These are phyloP conservation scores for Sphaerosporella brunnea DNA, from an alignment of 495 filamentous ascomycete species.

Conservation along the genomic window DNA sequence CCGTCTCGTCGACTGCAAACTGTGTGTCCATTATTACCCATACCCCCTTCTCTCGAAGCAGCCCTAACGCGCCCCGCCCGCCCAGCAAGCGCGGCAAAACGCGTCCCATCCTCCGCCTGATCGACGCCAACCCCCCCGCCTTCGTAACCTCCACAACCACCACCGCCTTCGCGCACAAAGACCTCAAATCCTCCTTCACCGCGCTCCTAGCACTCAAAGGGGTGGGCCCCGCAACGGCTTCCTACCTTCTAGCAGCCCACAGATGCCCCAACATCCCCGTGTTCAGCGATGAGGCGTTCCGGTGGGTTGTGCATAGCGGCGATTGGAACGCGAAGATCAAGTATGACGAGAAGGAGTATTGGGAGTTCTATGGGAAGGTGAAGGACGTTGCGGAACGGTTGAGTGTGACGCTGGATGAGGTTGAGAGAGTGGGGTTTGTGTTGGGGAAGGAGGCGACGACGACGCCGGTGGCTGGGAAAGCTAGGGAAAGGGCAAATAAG, in stretches of 20 bases:
- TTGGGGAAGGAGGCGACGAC: slow-evolving; percentile 24
- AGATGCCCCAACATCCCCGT: slow-evolving; percentile 29
- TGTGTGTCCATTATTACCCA: slow-evolving; percentile 14
- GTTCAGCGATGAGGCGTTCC: slow-evolving; percentile 38
- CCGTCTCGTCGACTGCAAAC: slow-evolving; percentile 25
- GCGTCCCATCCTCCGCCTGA: slow-evolving; percentile 31
- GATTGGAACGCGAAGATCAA: slow-evolving; percentile 34
- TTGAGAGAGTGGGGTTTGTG: slow-evolving; percentile 31
- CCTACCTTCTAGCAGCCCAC: slow-evolving; percentile 31
- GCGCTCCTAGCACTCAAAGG: slow-evolving; percentile 27
- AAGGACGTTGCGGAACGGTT: slow-evolving; percentile 24
- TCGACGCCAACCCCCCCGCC: slow-evolving; percentile 27
- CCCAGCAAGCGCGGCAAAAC: slow-evolving; percentile 35
- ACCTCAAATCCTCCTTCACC: slow-evolving; percentile 1
- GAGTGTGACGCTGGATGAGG: slow-evolving; percentile 19
- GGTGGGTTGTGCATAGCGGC: slow-evolving; percentile 30
- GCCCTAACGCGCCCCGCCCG: background rate
- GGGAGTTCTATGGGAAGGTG: slow-evolving; percentile 25
- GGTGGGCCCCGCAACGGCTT: slow-evolving; percentile 38
- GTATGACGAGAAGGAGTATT: slow-evolving; percentile 35
- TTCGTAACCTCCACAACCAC: slow-evolving; percentile 21
- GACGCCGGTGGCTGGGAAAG: no score
- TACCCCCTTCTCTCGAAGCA: background rate
- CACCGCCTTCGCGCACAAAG: slow-evolving; percentile 19
- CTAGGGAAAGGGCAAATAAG: no score